These are phyloP conservation scores for Candida taoyuanica DNA, from an alignment of 805 yeast genomes.

Conservation along the genomic window DNA sequence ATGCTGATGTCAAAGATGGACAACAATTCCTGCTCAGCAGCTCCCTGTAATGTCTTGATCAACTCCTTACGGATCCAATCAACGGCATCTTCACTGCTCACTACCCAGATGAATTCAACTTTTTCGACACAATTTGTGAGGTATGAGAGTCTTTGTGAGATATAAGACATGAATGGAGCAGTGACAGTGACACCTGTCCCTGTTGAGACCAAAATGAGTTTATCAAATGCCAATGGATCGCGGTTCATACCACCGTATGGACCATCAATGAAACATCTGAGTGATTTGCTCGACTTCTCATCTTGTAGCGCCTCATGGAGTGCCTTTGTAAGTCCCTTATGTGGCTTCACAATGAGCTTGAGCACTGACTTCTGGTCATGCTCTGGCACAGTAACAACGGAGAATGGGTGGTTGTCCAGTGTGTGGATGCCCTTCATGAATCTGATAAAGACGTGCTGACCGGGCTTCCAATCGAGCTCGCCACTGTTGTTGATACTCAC, in stretches of 20 bases:
- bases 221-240: conserved; percentile 41
- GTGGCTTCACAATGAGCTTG: conserved; percentile 42
- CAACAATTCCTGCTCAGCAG: neutral
- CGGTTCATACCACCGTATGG: conserved; percentile 54
- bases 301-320: conserved; percentile 30
- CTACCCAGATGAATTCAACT: conserved; percentile 43
- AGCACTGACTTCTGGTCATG: conserved; percentile 26
- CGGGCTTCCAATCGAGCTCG: conserved; percentile 45
- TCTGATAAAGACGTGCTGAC: conserved; percentile 51
- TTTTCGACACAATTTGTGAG: conserved; percentile 21
- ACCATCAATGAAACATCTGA: conserved; percentile 45
- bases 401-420: conserved; percentile 54
- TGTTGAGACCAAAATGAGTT: conserved; percentile 37
- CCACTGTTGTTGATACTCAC: conserved; percentile 23
- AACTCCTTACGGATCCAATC: conserved; percentile 40
- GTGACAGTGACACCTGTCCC: conserved; percentile 53
- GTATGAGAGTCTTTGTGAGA: conserved; percentile 11
- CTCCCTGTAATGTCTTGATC: neutral
- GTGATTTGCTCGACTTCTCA: conserved; percentile 18
- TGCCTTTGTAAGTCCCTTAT: conserved; percentile 41
- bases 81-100: conserved; percentile 31
- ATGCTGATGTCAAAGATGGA: conserved; percentile 21
- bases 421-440: conserved; percentile 38
- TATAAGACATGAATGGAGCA: conserved; percentile 37
- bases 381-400: conserved; percentile 36